Base-by-base conservation (phyloP, 2,329 filamentous ascomycete species). In the Ophiostoma montium region DNA sequence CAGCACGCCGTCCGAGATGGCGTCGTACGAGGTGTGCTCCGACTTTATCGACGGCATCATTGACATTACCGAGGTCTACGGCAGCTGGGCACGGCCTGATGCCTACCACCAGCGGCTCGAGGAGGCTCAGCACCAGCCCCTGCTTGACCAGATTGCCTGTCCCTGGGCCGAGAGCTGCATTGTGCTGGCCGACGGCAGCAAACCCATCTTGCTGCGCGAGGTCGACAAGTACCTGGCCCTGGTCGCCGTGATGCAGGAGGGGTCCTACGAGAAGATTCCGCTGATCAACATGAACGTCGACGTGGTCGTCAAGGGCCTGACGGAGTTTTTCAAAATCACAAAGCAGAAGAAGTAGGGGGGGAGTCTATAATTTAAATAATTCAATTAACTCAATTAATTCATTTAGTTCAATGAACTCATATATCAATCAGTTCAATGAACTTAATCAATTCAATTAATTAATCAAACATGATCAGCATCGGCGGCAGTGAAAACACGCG, bases 21-120 rank as follows among this genome's bases (percentile, higher is more conserved):
- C 86, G 38, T 90, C 86, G 62, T 98, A 98, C 64, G 92, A 96
- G 68, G 94, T 96, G 61, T 98, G 92, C 68, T 94, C 87, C 46
- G 92, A 98, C 63, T 96, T 95, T 63, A 95, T 98, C 57, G 92
- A 98, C 63, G 88, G 96, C 53, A 94, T 98, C 54, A 90, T 96
- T 51, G 92, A 98, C 63, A 84, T 96, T 48, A 92, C 87, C 27
- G 90, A 96, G 62, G 83, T 98, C 35, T 98, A 95, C 61, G 90
- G 89, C 49, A 75, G 71, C 42, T 96, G 80, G 75, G 67, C 71
- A 46, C 71, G 78, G 8, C 71, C 72, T 27, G 67, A 72, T 21
- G 67, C 71, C 18, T 76, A 77, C 54, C 70, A 72, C 23, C 70
- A 72, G 46, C 63, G 65, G 19, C 69, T 82, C 6, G 78, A 82